phyloP scores from a whole-genome alignment of 371 early-diverging fungal genomes.

The Sporodiniella umbellata region DNA sequence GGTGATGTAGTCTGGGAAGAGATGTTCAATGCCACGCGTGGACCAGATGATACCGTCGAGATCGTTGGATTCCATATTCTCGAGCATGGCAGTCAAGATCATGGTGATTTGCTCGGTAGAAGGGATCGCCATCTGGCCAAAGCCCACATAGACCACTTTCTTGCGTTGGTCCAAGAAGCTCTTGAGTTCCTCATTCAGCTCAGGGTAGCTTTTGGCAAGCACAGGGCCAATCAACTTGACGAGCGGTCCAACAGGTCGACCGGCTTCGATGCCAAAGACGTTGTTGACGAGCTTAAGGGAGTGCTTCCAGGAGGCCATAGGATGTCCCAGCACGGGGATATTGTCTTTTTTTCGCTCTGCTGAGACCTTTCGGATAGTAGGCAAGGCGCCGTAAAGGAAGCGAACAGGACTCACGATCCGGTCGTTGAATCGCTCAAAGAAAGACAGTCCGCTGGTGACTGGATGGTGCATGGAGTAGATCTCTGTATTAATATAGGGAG shows the following conservation, averaged over 20 bases:
- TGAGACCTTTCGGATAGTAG: background rate
- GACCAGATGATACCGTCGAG: conserved; percentile 36
- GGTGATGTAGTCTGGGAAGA: conserved; percentile 11
- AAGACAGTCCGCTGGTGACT: background rate
- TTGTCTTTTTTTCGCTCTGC: background rate
- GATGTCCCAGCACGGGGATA: background rate
- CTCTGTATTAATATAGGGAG: background rate
- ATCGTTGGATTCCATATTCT: conserved; percentile 14
- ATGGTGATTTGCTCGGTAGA: conserved; percentile 5
- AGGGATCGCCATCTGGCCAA: conserved; percentile 30
- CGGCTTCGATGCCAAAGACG: conserved; percentile 18
- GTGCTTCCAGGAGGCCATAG: conserved; percentile 2
- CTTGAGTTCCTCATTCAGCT: conserved; percentile 11
- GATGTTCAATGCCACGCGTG: conserved; percentile 1
- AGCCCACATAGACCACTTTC: conserved; percentile 34
- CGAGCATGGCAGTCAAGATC: conserved; percentile 18
- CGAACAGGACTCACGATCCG: background rate
- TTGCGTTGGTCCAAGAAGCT: conserved; percentile 16
- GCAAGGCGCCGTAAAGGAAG: background rate
- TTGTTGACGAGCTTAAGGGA: conserved; percentile 22
- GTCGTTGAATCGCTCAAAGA: background rate
- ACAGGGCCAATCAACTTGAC: conserved; percentile 36
- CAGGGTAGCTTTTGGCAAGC: conserved; percentile 10
- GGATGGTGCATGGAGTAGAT: background rate
- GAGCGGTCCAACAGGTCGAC: conserved; percentile 29